Evolutionary conservation across 73 alveolate species (phyloP).

Genomic region (Paramecium primaurelia): DNA sequence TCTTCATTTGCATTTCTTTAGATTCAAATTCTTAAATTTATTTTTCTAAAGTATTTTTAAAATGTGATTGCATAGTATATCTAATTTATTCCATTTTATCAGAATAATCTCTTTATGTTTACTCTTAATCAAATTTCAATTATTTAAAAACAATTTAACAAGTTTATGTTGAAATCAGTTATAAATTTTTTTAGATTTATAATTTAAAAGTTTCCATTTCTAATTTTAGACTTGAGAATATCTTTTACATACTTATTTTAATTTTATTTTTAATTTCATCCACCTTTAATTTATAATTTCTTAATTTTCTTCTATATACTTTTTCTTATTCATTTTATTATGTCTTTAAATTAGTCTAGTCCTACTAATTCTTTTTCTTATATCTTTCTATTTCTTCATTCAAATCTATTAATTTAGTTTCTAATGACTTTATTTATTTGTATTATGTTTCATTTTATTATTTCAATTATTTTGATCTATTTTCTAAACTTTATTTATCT

Average conservation of each 20-base stretch:
- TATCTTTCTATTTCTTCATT: slow-evolving; percentile 16
- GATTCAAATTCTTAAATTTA: not conserved
- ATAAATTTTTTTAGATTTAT: not conserved
- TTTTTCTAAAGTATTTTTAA: not conserved
- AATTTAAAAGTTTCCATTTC: not conserved
- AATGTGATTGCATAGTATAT: not conserved
- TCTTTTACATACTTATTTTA: not conserved
- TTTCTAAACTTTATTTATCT: not conserved
- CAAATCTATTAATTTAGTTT: not conserved
- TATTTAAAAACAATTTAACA: not conserved
- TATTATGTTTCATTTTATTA: not conserved
- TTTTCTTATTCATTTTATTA: not conserved
- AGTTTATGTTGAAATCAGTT: not conserved
- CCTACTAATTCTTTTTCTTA: not conserved
- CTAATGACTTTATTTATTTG: not conserved
- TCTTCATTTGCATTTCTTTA: not conserved
- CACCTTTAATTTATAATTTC: not conserved
- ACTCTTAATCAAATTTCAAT: not conserved
- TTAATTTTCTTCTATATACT: not conserved
- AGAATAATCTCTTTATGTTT: not conserved
- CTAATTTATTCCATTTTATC: slow-evolving; percentile 1
- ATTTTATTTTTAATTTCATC: not conserved
- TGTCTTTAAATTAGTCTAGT: not conserved
- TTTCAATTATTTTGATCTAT: not conserved
- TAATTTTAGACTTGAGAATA: not conserved